Percentiles rank a stretch among this genome's conserved stretches.
Conservation (phyloP, 1,284 basidiomycete species). For the Trichosporon sp. region DNA sequence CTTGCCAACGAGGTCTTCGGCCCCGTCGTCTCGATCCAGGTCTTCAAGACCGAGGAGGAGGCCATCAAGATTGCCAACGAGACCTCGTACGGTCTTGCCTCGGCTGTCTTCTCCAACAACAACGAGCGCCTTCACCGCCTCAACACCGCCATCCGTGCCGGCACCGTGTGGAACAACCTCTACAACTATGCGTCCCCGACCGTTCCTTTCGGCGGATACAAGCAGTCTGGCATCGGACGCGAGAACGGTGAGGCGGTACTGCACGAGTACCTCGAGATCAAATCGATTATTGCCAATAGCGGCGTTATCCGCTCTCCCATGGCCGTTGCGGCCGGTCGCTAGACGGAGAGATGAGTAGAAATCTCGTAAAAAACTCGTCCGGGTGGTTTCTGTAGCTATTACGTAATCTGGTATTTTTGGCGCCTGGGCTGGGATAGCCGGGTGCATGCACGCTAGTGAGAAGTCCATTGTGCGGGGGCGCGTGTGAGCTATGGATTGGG, state of each 20-base stretch:
- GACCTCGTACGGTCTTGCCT: conserved; percentile 78
- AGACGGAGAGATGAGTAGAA: background rate
- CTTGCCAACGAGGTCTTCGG: conserved; percentile 50
- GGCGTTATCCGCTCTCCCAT: conserved; percentile 17
- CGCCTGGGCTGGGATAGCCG: background rate
- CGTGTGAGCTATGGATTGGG: too few relatives aligned
- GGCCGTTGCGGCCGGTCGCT: conserved; percentile 3
- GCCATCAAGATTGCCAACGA: conserved; percentile 69
- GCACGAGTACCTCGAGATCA: conserved; percentile 17
- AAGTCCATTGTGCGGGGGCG: background rate
- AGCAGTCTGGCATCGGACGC: conserved; percentile 27
- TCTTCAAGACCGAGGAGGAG: conserved; percentile 48
- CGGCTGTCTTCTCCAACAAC: conserved; percentile 79
- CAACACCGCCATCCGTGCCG: conserved; percentile 74
- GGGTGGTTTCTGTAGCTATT: background rate
- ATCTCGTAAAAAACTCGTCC: background rate
- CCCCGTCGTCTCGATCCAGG: conserved; percentile 48
- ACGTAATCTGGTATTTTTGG: background rate
- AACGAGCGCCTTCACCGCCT: conserved; percentile 80
- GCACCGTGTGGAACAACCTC: conserved; percentile 52
- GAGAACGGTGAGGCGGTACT: conserved; percentile 14
- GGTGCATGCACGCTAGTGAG: background rate
- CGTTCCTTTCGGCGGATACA: conserved; percentile 17
- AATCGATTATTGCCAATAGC: conserved; percentile 46
- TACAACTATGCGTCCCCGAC: conserved; percentile 12